Base-by-base conservation (phyloP, 1,284 basidiomycete species). In the Ganoderma lucidum region DNA sequence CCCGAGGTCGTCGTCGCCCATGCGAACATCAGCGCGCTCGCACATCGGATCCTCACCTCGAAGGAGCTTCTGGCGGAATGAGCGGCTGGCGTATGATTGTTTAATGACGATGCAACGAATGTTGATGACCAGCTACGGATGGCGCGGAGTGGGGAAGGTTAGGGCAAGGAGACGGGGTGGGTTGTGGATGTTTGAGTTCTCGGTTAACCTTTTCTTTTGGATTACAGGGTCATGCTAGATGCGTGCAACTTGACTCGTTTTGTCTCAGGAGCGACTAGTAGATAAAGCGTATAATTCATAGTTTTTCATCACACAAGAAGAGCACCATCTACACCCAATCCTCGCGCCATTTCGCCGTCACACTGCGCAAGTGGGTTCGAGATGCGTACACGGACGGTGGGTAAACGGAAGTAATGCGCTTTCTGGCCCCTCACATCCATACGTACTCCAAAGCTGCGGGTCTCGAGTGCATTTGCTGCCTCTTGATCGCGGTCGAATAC, bases 1-100 rank as follows among this genome's bases (percentile, higher is more conserved):
- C 88, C 91, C 17, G 95, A 98, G 75, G 96, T 99, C 28, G 87
- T 99, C 55, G 85, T 99, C 58, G 97, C 96, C 1, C 96, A 98
- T 77, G 96, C 97, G 19, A 99, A 99, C 81, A 81, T 98, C 73
- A 87, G 87, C 19, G 86, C 91, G 51, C 83, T 99, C 71, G 91
- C 96, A 6, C 91, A 92, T 75, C 86, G 96, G 75, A 93, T 99
- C 72, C 81, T 97, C 68, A 88, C 94, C 28, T 94, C 95, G 15
- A 92, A 91, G 77, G 89, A 93, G 76, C 83, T 96, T 48, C 79
- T 93, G 63, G 77, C 77, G 8, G 74, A 75, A 17, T 76, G 67
- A 71, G 5, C 32, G 23, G 14, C 10, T 41, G 39, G 23, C 14
- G 12, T 28, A 61, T 19, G 37, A 39, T 28, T 14, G 39, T 23